Evolutionary conservation across 768 basidiomycete species (phyloP).

Genomic region (Lactifluus hygrophoroides): DNA sequence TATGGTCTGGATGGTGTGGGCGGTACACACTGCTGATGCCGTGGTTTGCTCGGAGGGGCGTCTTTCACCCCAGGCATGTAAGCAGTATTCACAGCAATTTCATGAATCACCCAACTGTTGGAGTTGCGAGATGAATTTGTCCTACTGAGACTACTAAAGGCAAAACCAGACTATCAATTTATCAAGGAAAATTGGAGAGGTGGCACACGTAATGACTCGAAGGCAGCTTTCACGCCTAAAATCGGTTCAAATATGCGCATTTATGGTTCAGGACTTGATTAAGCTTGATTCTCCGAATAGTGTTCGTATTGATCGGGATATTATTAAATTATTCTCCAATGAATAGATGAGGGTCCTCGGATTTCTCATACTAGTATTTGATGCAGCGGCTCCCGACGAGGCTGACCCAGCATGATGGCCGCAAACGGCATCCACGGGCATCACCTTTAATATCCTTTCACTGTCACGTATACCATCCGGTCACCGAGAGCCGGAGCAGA

Average conservation of each 20-base stretch:
- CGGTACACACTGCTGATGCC: slow-evolving; percentile 52
- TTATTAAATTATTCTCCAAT: slow-evolving; percentile 93
- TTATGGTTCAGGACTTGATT: slow-evolving; percentile 91
- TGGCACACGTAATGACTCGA: slow-evolving; percentile 64
- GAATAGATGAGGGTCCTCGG: slow-evolving; percentile 97
- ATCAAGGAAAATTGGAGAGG: neutral
- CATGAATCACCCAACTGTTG: slow-evolving; percentile 94
- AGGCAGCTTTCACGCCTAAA: slow-evolving; percentile 82
- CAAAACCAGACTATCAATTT: slow-evolving; percentile 6
- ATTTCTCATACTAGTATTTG: no score
- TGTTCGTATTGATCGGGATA: slow-evolving; percentile 98
- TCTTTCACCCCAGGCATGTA: slow-evolving; percentile 94
- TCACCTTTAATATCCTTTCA: slow-evolving; percentile 91
- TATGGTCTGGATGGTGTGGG: neutral
- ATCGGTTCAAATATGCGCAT: slow-evolving; percentile 98
- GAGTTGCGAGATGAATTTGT: slow-evolving; percentile 83
- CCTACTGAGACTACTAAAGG: slow-evolving; percentile 56
- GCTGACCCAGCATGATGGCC: neutral
- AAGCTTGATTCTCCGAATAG: slow-evolving; percentile 95
- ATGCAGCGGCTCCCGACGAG: slow-evolving; percentile 87
- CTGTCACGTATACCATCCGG: slow-evolving; percentile 97
- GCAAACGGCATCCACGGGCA: neutral
- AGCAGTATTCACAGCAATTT: slow-evolving; percentile 94
- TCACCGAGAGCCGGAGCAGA: slow-evolving; percentile 97
- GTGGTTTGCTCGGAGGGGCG: slow-evolving; percentile 69